A percentile compares a stretch with the other conserved stretches of the same genome.
These are phyloP conservation scores for Tuber microsphaerosporum DNA, from an alignment of 495 filamentous ascomycete species.

Conservation along the genomic window DNA sequence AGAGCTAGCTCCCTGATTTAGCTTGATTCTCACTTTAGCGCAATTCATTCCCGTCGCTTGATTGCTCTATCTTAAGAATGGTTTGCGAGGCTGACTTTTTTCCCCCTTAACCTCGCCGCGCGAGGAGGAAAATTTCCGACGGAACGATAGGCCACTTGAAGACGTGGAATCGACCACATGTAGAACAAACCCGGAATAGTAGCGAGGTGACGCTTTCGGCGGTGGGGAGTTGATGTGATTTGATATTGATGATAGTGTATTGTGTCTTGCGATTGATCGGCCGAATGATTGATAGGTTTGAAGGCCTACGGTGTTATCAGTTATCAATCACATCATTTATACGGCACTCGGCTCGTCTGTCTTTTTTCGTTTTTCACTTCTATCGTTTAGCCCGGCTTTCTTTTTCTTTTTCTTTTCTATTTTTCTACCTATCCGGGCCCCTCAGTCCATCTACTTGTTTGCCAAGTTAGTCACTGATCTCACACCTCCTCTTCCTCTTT, in stretches of 20 bases:
- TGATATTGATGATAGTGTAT: not conserved
- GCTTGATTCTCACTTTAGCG: conserved; percentile 28
- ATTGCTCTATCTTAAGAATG: conserved; percentile 4
- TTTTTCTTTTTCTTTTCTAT: not conserved
- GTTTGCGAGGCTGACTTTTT: conserved; percentile 31
- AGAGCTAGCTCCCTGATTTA: not conserved
- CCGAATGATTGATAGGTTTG: not conserved
- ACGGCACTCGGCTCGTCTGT: not conserved
- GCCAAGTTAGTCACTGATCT: not conserved
- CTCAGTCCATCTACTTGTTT: not conserved
- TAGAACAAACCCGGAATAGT: conserved; percentile 48
- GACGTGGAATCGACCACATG: conserved; percentile 72
- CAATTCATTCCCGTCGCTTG: conserved; percentile 4
- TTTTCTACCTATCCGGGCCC: not conserved
- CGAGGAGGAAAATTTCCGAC: conserved; percentile 20
- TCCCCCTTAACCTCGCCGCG: conserved; percentile 1
- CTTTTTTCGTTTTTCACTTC: not conserved
- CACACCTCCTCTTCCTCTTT: not conserved
- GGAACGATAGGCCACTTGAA: conserved; percentile 65
- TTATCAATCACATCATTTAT: not conserved
- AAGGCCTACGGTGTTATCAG: not conserved
- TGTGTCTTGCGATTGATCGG: not conserved
- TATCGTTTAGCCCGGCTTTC: not conserved
- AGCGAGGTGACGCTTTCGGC: conserved; percentile 42
- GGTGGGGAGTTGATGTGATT: conserved; percentile 25